Conservation (phyloP, 371 early-diverging fungal species). For the Lichtheimia hyalospora region DNA sequence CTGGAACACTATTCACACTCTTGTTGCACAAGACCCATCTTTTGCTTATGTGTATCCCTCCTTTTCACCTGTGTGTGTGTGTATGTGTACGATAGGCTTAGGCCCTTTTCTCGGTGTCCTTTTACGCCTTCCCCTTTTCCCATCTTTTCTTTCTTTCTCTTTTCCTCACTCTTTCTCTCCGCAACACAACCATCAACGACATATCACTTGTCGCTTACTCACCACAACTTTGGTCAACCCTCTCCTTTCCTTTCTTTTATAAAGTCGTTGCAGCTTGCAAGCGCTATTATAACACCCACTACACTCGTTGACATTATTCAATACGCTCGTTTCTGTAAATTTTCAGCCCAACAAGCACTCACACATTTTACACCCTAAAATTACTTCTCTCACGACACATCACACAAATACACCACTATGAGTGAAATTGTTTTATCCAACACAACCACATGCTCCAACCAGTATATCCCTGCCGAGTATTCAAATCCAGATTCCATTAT, state of each 20-base stretch:
- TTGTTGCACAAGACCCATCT: too few species aligned
- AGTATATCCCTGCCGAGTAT: constrained; percentile 29
- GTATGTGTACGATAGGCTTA: too few species aligned
- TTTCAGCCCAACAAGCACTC: too few species aligned
- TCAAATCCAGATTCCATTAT: constrained; percentile 27
- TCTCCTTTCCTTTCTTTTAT: constrained; percentile 13
- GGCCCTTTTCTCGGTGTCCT: too few species aligned
- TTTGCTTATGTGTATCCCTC: too few species aligned
- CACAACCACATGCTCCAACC: constrained; percentile 14
- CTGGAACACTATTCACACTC: too few species aligned
- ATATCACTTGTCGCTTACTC: constrained; percentile 8
- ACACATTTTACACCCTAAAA: constrained; percentile 1
- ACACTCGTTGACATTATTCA: constrained; percentile 8
- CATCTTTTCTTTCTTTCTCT: constrained; percentile 2
- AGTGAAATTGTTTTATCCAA: constrained; percentile 39
- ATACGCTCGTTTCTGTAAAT: neutral
- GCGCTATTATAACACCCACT: neutral
- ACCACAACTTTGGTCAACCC: constrained; percentile 6
- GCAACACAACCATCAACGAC: too few species aligned
- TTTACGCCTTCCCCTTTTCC: neutral
- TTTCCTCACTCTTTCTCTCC: constrained; percentile 1
- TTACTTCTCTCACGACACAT: neutral
- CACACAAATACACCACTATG: constrained; percentile 18
- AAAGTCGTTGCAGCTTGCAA: neutral
- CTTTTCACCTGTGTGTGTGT: too few species aligned